Base-by-base conservation (phyloP, 352 stramenopile species). In the Pythium phragmiticola region DNA sequence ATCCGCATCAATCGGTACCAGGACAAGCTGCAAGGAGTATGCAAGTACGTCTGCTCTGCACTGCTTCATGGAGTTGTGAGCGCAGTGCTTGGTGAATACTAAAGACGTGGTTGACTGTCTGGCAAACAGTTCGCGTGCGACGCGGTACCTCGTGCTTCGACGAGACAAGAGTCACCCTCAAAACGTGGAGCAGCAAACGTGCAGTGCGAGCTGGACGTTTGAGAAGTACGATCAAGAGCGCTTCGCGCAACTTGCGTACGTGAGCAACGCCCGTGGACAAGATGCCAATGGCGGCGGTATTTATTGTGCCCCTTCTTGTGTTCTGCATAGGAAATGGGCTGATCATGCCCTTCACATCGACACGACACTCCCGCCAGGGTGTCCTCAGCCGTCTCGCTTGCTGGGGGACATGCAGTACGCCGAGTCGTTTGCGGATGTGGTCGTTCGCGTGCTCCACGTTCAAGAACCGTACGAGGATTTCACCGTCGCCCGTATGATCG, bases 1-100 rank as follows among this genome's bases (percentile, higher is more conserved):
- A 65, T 90, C 1, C 68, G 74, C n/a, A 81, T 93, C 42, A 87
- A 91, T 43, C 69, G 75, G 9, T 90, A 83, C 47, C 68, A 80
- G 34, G 72, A 82, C 36, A 76, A 62, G 30, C 68, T 84, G 6
- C 84, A 93, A 68, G 84, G 82, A 6, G 48, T 90, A 16, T 70
- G 70, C 52, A 62, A 60, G 83, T 92, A 71, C 50, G 80, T 67
- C 14, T 5, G 37, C 14, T 26, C 1, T 53, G 23, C 30, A 30
- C 26, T 30, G 26, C 26, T 30, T 30, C 26, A 30, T 30, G 3
- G 26, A 5, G 1, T 17, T 37, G 11, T 2, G 2, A 2, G 37
- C 9, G 37, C 37, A 17, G 9, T 9, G 14, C 45, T 23, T 17
- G n/a, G 17, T 52, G 9, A n/a, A 52, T 26, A 52, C 14, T 28